These are phyloP conservation scores for Leishmania braziliensis DNA, from an alignment of 208 protist species.

Conservation along the genomic window DNA sequence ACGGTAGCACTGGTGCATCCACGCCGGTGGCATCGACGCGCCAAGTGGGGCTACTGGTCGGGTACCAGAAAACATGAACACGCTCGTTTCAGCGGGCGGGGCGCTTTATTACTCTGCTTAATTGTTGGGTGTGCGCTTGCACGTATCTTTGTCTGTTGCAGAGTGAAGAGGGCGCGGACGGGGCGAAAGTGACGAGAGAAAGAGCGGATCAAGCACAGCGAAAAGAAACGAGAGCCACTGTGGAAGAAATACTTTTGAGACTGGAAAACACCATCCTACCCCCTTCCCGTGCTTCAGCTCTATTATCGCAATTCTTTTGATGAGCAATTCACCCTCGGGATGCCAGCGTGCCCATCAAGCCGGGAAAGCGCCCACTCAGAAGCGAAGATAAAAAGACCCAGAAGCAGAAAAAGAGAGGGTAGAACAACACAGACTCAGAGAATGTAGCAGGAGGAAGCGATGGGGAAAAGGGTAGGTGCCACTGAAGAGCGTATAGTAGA, in stretches of 20 bases:
- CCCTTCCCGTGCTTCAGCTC: neutral
- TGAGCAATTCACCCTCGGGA: neutral
- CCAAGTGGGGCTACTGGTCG: constrained; percentile 1
- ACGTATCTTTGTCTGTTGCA: neutral
- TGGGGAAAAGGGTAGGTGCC: neutral
- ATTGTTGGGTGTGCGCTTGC: neutral
- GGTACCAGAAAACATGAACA: constrained; percentile 19
- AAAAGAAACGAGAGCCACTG: neutral
- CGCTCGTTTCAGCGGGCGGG: neutral
- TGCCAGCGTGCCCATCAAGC: neutral
- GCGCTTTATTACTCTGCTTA: neutral
- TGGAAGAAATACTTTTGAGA: neutral
- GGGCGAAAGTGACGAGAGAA: neutral
- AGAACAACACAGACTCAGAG: constrained; percentile 21
- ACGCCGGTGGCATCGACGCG: constrained; percentile 4
- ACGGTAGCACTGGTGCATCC: constrained; percentile 47
- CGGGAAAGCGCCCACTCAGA: neutral
- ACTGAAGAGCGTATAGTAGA: neutral
- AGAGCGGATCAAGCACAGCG: neutral
- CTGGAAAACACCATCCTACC: neutral
- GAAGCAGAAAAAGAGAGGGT: neutral
- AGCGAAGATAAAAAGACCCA: constrained; percentile 5
- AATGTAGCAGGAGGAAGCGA: neutral
- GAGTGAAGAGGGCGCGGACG: neutral
- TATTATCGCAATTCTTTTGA: neutral